A percentile compares a stretch with the other conserved stretches of the same genome.
phyloP scores from a whole-genome alignment of 345 rosid species.

The Citrus medica region DNA sequence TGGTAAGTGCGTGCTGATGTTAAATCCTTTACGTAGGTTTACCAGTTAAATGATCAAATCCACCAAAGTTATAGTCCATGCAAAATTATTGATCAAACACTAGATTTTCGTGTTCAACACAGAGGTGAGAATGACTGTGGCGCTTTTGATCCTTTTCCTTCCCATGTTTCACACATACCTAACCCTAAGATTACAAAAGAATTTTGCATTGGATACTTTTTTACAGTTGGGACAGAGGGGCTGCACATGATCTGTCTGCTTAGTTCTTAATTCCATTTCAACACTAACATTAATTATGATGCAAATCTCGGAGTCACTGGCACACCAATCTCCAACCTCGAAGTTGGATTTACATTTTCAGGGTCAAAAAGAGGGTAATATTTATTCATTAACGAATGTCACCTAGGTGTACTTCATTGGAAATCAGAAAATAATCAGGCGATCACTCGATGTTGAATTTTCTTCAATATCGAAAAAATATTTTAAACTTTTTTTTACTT shows the following conservation, averaged over 20 bases:
- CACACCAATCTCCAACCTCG: constrained; percentile 7
- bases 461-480: too few species aligned
- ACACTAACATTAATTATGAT: constrained; percentile 1
- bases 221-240: not conserved
- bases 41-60: too few species aligned
- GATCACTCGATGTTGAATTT: too few species aligned
- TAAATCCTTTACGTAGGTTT: too few species aligned
- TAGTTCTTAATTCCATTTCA: not conserved
- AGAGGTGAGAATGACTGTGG: not conserved
- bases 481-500: too few species aligned
- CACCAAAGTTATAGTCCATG: too few species aligned
- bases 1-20: too few species aligned
- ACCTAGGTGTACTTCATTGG: not conserved
- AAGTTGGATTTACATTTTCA: not conserved
- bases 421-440: not conserved
- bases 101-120: too few species aligned
- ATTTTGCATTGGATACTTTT: constrained; percentile 15
- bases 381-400: not conserved
- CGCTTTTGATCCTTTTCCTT: constrained; percentile 6
- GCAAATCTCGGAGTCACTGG: not conserved
- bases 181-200: not conserved
- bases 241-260: not conserved
- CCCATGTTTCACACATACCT: constrained; percentile 5
- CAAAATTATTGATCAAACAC: too few species aligned
- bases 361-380: not conserved